Base-by-base conservation (phyloP, 176 grass and related monocot species). In the Rhynchospora pubera region DNA sequence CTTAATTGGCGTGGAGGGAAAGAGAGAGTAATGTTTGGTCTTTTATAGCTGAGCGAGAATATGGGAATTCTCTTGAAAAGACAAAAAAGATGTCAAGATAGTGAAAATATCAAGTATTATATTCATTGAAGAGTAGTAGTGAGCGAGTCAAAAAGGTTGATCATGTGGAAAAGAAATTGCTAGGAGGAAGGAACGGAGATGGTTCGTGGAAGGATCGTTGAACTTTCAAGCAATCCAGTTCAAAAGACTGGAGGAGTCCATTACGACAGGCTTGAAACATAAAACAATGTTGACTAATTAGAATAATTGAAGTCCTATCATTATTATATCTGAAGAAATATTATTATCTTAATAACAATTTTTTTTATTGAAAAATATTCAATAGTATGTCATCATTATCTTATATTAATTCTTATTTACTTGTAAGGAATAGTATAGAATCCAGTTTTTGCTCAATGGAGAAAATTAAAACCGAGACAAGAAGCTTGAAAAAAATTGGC, bases 41-140 rank as follows among this genome's bases (percentile, higher is more conserved):
- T 67, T 67, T 65, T 82, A 82, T 82, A 80, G 59, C 14, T 6
- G 12, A 80, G 57, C 57, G 10, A 80, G 6, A 45, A 63, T 7
- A 2, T 61, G 46, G 57, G 78, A 47, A 80, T 62, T 80, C 39
- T 47, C 39, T 47, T 63, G 30, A 80, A 48, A 13, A 62, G 59
- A 80, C 78, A 46, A 80, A 82, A 62, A 9, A 65, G 61, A 65
- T 22, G 79, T 82, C 59, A 82, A 65, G 44, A 23, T 19, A 18
- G 13, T 34, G 4, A 9, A 42, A 59, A 56, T 10, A 11, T 50
- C 8, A 12, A 56, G 51, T 16, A 56, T 32, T 77, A 7, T 58
- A 39, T 39, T 39, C 34, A 39, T 39, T 39, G 34, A 39, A 39
- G 34, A 39, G 34, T 39, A 39, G 34, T 52, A 39, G 46, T 77